Base-by-base conservation (phyloP, 257 asterid genomes). In the Solanum etuberosum region DNA sequence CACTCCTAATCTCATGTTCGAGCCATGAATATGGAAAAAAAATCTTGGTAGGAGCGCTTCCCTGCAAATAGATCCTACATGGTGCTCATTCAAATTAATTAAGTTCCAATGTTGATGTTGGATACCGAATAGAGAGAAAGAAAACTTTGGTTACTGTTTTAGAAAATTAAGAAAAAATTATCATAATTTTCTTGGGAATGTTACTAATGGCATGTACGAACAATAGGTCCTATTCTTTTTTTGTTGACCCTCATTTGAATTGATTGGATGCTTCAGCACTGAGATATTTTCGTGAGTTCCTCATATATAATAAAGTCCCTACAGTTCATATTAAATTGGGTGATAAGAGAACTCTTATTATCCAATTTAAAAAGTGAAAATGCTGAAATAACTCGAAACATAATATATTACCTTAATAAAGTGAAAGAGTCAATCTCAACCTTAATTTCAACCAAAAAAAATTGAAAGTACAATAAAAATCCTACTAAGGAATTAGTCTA, bases 301-400 rank as follows among this genome's bases (percentile, higher is more conserved):
- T n/a, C n/a, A n/a, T n/a, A n/a, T n/a, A n/a, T n/a, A n/a, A n/a
- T n/a, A n/a, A n/a, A n/a, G n/a, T n/a, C 0, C 9, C 59, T 51
- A 16, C 1, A 0, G 5, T 57, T 57, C 25, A 57, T 57, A 57
- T 57, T 42, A 42, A 40, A 9, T 3, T 54, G 63, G 10, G 2
- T 54, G 63, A 54, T 54, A 18, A 3, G 63, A 18, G 63, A 54
- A 54, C n/a, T 6, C n/a, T 54, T 7, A 54, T 54, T 10, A 54
- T 51, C 10, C 63, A 54, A 54, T 54, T 54, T 54, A 54, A 54
- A 54, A 54, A 2, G 18, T 1, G 1, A 18, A 51, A 6, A 54
- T 2, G 63, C 0, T 0, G 0, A 54, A 54, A n/a, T 18, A 6
- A 54, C n/a, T 54, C n/a, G 4, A 54, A 54, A 54, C n/a, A 54